phyloP scores from a whole-genome alignment of 345 rosid genomes.

The Gossypium turneri region DNA sequence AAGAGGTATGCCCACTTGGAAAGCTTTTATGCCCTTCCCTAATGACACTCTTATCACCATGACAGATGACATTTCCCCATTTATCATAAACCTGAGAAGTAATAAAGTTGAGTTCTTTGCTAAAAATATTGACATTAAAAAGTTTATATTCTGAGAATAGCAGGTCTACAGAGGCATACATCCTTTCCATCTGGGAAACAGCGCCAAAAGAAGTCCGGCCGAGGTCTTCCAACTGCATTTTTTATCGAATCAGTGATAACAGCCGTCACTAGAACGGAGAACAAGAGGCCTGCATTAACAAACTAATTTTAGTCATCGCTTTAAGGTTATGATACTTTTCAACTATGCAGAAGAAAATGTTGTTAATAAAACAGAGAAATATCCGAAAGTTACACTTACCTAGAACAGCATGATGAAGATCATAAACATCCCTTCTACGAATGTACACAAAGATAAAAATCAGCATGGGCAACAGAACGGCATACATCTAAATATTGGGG shows the following conservation, averaged over 20 bases:
- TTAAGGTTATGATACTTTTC: conserved; percentile 7
- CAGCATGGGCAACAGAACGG: conserved; percentile 57
- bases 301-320: conserved; percentile 1
- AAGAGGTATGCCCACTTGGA: conserved; percentile 88
- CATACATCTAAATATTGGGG: conserved; percentile 40
- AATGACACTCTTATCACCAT: conserved; percentile 57
- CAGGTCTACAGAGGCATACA: conserved; percentile 37
- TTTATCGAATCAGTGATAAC: conserved; percentile 77
- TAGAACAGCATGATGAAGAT: conserved; percentile 81
- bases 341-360: neutral
- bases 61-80: conserved; percentile 69
- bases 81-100: conserved; percentile 55
- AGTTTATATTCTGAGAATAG: conserved; percentile 1
- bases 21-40: conserved; percentile 92
- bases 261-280: conserved; percentile 59
- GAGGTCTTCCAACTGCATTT: conserved; percentile 77
- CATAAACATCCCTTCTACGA: conserved; percentile 74
- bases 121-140: neutral
- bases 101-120: conserved; percentile 14
- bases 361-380: conserved; percentile 3
- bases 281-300: conserved; percentile 59
- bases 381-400: conserved; percentile 35
- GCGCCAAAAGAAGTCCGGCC: conserved; percentile 98
- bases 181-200: conserved; percentile 93
- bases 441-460: conserved; percentile 53